Evolutionary conservation across 2,329 filamentous ascomycete genomes (phyloP), one percentile per base, ranked within the genome.

Genomic region (Whalleya microplaca): DNA sequence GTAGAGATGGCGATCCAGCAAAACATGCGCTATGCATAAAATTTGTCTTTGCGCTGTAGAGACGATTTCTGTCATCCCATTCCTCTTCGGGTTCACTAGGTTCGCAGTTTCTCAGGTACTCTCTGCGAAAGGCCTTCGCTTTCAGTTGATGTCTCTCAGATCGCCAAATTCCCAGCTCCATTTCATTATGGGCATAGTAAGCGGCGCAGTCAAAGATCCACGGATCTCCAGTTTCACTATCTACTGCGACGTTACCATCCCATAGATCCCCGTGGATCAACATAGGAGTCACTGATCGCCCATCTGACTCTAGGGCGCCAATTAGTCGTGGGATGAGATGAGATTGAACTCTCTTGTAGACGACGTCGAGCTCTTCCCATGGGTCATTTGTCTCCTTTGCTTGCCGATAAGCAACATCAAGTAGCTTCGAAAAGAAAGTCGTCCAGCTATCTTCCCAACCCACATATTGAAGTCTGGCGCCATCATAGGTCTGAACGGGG

Each of bases 391-490:
- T 27, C 23, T 27, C 23, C 23, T 9, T 27, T 9, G 23, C 23
- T 27, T 27, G 23, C 23, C 9, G 23, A 27, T 27, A 27, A 27
- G 23, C 23, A 27, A 27, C 23, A 27, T 27, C 23, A 4, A 27
- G 23, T 4, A 27, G 23, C 9, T 27, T 27, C 4, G 23, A 27
- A 27, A 74, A 78, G 60, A 73, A 76, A 0, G 40, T 57, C 42
- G 75, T 69, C 76, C 76, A 78, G 32, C 63, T 74, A 6, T 71
- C 66, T 18, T 72, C 65, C 73, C 73, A 77, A 1, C 60, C 64
- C 1, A 67, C 64, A 3, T 55, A 48, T 58, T 72, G 67, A 0
- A 71, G 68, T 1, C 72, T 62, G 7, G 69, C 67, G 9, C 72
- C 73, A 6, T 66, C 63, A 43, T 65, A 75, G 2, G 73, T 75